phyloP scores from a whole-genome alignment of 805 yeast genomes.

The Lipomyces lipofer region DNA sequence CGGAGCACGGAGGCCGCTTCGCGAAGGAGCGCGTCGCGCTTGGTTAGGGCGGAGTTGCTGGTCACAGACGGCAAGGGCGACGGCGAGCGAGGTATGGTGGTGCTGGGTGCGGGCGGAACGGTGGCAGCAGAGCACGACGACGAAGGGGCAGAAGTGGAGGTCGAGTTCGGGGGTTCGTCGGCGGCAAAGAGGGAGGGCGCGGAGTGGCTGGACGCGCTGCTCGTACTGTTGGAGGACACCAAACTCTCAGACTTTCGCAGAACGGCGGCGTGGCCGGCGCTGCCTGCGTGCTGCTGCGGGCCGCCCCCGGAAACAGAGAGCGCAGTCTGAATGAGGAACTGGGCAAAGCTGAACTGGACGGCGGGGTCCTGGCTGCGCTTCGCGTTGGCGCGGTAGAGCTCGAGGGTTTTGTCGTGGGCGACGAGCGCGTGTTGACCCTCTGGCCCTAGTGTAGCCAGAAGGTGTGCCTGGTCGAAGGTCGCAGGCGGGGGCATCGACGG shows the following conservation, averaged over 20 bases:
- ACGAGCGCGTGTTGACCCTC: conserved; percentile 44
- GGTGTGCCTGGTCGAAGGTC: conserved; percentile 27
- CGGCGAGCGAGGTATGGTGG: too few relatives aligned
- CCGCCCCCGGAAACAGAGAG: conserved; percentile 39
- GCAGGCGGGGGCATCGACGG: conserved; percentile 25
- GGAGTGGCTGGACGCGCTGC: conserved; percentile 4
- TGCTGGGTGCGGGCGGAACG: not conserved
- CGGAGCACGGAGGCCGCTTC: conserved; percentile 75
- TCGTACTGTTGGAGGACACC: conserved; percentile 8
- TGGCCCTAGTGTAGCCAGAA: conserved; percentile 23
- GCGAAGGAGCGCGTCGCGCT: conserved; percentile 56
- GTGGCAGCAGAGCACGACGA: not conserved
- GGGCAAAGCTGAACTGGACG: conserved; percentile 87
- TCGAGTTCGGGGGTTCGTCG: conserved; percentile 6
- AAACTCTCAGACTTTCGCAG: conserved; percentile 10
- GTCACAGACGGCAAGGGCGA: conserved; percentile 6
- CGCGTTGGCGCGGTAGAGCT: conserved; percentile 82
- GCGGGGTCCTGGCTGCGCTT: conserved; percentile 81
- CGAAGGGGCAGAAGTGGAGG: not conserved
- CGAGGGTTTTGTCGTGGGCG: conserved; percentile 81
- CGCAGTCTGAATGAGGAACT: conserved; percentile 84
- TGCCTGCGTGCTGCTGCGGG: not conserved
- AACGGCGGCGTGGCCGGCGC: not conserved
- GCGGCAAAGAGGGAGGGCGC: conserved; percentile 11
- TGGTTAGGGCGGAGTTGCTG: not conserved